A percentile compares a stretch with the other conserved stretches of the same genome.
Evolutionary conservation across 257 asterid genomes (phyloP).

Genomic region (Nicotiana tomentosiformis): DNA sequence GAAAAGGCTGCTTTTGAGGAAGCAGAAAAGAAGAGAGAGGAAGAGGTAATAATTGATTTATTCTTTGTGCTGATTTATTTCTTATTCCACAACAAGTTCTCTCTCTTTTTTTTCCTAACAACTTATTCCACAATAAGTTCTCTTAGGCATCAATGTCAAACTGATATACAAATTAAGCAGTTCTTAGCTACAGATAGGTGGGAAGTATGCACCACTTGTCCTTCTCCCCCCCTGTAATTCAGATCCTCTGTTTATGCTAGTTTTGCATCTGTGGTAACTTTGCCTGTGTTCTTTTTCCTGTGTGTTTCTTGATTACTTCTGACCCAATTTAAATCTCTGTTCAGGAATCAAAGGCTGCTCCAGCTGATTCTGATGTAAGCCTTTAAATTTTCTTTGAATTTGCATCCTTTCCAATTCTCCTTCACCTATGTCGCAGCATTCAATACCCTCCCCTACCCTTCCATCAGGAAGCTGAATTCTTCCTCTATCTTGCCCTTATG

Average conservation of each 20-base stretch:
- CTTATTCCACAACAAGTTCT: neutral
- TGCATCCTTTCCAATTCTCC: neutral
- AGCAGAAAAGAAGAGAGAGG: conserved; percentile 88
- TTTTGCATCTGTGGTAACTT: neutral
- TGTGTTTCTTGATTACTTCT: neutral
- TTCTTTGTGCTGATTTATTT: neutral
- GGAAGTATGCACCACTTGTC: neutral
- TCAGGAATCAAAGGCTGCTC: conserved; percentile 46
- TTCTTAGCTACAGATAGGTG: neutral
- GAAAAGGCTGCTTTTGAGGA: conserved; percentile 94
- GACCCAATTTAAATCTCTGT: neutral
- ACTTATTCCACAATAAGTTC: neutral
- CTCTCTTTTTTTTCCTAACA: neutral
- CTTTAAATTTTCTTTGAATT: neutral
- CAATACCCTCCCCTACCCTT: neutral
- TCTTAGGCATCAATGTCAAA: neutral
- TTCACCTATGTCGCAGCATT: no score
- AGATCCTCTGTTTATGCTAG: neutral
- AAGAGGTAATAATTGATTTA: conserved; percentile 46
- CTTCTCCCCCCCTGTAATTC: neutral
- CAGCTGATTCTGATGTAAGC: conserved; percentile 58
- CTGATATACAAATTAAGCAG: neutral
- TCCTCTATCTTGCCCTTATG: neutral
- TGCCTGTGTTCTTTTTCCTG: neutral
- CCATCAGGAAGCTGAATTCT: neutral